Percentiles rank a stretch among this genome's conserved stretches.
Evolutionary conservation across 139 green algal genomes (phyloP).

Genomic region (Eudorina sp.): DNA sequence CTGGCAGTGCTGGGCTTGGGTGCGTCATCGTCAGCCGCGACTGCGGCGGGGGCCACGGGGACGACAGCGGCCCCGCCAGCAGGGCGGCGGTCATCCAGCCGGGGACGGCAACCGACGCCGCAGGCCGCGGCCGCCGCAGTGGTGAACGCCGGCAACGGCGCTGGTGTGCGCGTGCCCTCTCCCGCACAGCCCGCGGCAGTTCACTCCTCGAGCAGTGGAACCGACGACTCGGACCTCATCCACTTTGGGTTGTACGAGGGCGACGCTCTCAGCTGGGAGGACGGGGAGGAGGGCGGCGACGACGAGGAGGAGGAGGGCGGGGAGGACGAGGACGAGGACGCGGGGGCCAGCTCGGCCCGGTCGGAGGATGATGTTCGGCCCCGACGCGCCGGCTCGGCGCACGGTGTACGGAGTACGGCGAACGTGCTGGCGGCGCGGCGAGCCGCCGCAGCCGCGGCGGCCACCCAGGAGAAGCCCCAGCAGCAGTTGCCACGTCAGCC

Average conservation of each 20-base stretch:
- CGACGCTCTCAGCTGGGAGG: neutral
- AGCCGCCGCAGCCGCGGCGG: neutral
- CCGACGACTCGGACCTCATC: conserved; percentile 13
- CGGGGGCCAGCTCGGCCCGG: neutral
- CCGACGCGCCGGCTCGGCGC: neutral
- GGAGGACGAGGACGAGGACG: neutral
- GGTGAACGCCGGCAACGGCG: neutral
- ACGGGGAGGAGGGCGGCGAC: neutral
- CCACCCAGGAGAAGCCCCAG: neutral
- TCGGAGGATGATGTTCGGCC: neutral
- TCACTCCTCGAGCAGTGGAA: neutral
- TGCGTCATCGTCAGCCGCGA: neutral
- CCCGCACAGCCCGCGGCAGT: neutral
- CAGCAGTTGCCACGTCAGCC: neutral
- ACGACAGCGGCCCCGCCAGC: neutral
- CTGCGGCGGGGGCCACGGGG: no score
- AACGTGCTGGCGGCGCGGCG: neutral
- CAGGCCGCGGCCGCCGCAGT: neutral
- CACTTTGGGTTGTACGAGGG: conserved; percentile 37
- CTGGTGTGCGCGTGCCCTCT: neutral
- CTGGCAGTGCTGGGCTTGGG: neutral
- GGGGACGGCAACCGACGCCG: neutral
- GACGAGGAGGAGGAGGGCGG: neutral
- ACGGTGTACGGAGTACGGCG: neutral
- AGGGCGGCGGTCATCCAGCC: no score